These are phyloP conservation scores for Aspergillus neoniger DNA, from an alignment of 2,329 filamentous ascomycete genomes.

Conservation along the genomic window DNA sequence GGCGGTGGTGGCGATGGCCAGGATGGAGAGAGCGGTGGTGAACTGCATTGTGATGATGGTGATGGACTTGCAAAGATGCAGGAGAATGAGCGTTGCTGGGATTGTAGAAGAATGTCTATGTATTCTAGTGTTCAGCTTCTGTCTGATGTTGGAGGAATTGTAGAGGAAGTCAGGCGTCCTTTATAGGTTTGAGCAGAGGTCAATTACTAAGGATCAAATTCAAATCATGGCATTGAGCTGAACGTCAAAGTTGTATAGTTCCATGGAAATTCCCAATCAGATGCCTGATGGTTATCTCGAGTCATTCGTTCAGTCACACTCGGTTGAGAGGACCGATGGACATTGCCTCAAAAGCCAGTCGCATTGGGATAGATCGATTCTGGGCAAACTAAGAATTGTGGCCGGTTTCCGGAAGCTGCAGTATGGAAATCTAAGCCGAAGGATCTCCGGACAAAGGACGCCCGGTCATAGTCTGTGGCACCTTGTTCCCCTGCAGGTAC, in stretches of 20 bases:
- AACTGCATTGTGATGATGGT: conserved; percentile 30
- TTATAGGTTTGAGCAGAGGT: background rate
- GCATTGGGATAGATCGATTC: background rate
- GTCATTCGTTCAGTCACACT: background rate
- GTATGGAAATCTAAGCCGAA: background rate
- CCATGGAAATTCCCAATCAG: background rate
- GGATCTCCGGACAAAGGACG: background rate
- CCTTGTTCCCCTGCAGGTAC: background rate
- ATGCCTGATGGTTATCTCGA: background rate
- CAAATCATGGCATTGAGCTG: background rate
- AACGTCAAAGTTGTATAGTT: background rate
- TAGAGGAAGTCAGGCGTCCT: background rate
- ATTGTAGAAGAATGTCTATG: background rate
- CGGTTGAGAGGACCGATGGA: background rate
- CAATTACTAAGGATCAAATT: background rate
- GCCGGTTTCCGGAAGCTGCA: background rate
- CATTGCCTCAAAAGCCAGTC: background rate
- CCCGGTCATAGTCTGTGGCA: background rate
- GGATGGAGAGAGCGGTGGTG: conserved; percentile 29
- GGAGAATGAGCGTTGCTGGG: background rate
- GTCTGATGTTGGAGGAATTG: background rate
- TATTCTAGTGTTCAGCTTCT: background rate
- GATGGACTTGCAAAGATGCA: background rate
- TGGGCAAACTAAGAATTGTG: background rate
- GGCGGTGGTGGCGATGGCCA: conserved; percentile 31